These are phyloP conservation scores for Chrysoporthe deuterocubensis DNA, from an alignment of 2,329 filamentous ascomycete genomes.

Conservation along the genomic window DNA sequence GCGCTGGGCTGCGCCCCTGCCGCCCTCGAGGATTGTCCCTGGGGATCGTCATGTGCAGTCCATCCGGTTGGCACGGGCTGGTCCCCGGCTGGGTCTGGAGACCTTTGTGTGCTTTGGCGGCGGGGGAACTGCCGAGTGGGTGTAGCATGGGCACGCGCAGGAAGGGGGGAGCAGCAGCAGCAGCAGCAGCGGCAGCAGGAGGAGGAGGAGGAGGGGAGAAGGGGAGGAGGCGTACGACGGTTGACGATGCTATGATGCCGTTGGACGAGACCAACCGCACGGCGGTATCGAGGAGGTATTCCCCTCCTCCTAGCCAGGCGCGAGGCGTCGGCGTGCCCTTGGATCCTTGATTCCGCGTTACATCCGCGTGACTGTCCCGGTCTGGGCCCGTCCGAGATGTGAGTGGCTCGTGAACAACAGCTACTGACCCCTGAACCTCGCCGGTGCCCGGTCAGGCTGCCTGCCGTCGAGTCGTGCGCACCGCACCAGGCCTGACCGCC, in stretches of 20 bases:
- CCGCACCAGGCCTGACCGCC: neutral
- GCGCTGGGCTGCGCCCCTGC: neutral
- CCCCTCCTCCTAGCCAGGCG: neutral
- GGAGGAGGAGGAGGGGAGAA: neutral
- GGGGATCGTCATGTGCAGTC: neutral
- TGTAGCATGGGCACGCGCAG: neutral
- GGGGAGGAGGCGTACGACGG: neutral
- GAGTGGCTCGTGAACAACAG: neutral
- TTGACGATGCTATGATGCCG: slow-evolving; percentile 4
- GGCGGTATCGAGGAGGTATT: neutral
- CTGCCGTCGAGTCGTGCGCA: neutral
- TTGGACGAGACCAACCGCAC: slow-evolving; percentile 12
- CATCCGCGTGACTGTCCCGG: slow-evolving; percentile 3
- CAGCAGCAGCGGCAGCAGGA: neutral
- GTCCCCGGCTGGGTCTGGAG: neutral
- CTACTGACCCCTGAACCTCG: neutral
- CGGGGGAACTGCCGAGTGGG: neutral
- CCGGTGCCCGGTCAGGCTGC: neutral
- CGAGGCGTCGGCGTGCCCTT: neutral
- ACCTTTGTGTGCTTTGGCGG: neutral
- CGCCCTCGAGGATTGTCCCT: too few relatives aligned
- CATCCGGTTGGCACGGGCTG: neutral
- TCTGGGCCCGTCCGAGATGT: neutral
- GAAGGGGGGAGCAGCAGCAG: too few relatives aligned
- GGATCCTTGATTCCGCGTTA: neutral